Evolutionary conservation across 805 yeast genomes (phyloP).

Genomic region (Wickerhamomyces ciferrii): DNA sequence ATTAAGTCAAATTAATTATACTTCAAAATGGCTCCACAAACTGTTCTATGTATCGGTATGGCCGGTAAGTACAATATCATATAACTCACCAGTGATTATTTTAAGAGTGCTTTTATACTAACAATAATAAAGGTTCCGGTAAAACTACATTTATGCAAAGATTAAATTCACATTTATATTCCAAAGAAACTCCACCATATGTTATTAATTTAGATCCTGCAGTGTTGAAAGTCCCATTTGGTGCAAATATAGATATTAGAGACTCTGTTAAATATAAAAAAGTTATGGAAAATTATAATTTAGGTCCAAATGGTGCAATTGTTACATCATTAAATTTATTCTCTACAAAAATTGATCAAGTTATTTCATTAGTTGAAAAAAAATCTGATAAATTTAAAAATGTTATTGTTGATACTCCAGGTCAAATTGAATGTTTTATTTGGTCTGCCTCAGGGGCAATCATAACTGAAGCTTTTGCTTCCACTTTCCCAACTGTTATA

Average conservation of each 20-base stretch:
- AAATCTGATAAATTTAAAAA: slow-evolving; percentile 51
- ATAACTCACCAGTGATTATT: no score
- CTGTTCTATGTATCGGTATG: slow-evolving; percentile 55
- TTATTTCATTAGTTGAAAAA: slow-evolving; percentile 78
- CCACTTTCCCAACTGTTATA: slow-evolving; percentile 90
- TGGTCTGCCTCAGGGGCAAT: slow-evolving; percentile 99
- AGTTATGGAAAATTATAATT: slow-evolving; percentile 91
- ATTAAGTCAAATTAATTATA: no score
- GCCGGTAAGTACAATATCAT: slow-evolving; percentile 48
- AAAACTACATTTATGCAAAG: slow-evolving; percentile 98
- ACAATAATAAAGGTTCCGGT: slow-evolving; percentile 49
- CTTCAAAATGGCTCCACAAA: slow-evolving; percentile 29
- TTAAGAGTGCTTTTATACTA: not conserved
- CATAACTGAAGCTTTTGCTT: slow-evolving; percentile 93
- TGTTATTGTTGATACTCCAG: slow-evolving; percentile 94
- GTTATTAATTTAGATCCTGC: slow-evolving; percentile 96
- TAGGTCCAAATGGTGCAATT: slow-evolving; percentile 98
- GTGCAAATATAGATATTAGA: slow-evolving; percentile 90
- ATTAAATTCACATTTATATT: slow-evolving; percentile 80
- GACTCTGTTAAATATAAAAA: slow-evolving; percentile 94
- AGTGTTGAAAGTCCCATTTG: slow-evolving; percentile 88
- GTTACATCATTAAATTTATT: slow-evolving; percentile 91
- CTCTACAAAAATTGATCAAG: slow-evolving; percentile 95
- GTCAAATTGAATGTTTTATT: slow-evolving; percentile 96
- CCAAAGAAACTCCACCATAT: slow-evolving; percentile 73